Conservation (phyloP, 2,329 filamentous ascomycete species). For the Simplicillium aogashimaense region DNA sequence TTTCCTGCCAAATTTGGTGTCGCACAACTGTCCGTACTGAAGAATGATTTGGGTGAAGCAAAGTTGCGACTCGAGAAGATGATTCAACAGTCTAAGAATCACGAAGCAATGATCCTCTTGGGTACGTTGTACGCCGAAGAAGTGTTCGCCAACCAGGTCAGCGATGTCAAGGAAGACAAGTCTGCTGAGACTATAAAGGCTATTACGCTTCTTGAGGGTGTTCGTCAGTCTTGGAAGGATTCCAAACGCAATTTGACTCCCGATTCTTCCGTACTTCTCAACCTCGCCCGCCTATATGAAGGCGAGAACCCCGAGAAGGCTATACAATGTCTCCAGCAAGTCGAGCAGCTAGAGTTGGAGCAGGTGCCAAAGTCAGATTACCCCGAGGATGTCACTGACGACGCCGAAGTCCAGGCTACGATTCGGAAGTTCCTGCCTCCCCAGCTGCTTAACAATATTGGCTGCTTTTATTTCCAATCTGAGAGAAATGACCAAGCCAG, state of each 20-base stretch:
- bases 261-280: conserved; percentile 81
- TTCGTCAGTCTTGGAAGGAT: conserved; percentile 85
- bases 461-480: conserved; percentile 84
- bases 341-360: conserved; percentile 81
- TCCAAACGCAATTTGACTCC: conserved; percentile 72
- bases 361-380: conserved; percentile 63
- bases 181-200: conserved; percentile 78
- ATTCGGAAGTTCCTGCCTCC: conserved; percentile 76
- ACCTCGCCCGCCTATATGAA: conserved; percentile 87
- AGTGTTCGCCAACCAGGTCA: conserved; percentile 68
- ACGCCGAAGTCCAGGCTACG: conserved; percentile 46
- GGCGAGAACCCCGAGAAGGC: conserved; percentile 78
- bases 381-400: conserved; percentile 45
- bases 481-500: conserved; percentile 74
- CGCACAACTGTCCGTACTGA: conserved; percentile 78
- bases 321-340: conserved; percentile 80
- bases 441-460: conserved; percentile 93
- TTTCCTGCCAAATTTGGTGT: conserved; percentile 91
- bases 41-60: conserved; percentile 78
- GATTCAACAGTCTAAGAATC: conserved; percentile 69
- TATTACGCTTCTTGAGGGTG: conserved; percentile 71
- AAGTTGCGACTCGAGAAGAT: conserved; percentile 94
- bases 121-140: conserved; percentile 92
- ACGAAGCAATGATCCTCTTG: conserved; percentile 86
- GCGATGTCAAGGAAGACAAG: conserved; percentile 75